Evolutionary conservation across 2,329 filamentous ascomycete genomes (phyloP), one percentile per base, ranked within the genome.

Genomic region (Sarocladium oryzae): DNA sequence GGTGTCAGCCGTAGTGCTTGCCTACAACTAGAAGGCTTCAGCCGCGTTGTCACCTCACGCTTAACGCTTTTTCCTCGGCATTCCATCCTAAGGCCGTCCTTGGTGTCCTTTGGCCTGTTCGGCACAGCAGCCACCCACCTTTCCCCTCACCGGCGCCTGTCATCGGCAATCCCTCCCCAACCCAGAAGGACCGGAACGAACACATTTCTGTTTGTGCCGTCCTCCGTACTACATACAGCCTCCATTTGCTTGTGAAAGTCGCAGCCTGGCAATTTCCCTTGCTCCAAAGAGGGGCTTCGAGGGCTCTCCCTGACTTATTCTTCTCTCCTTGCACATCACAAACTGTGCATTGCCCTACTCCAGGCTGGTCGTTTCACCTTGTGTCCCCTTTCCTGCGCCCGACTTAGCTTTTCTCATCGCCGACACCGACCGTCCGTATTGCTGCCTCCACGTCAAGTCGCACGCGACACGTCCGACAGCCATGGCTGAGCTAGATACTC

Each of bases 401-500:
- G n/a, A n/a, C n/a, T n/a, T n/a, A n/a, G n/a, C n/a, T n/a, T n/a
- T n/a, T n/a, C n/a, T n/a, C n/a, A n/a, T n/a, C n/a, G n/a, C n/a
- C n/a, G n/a, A n/a, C n/a, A n/a, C n/a, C n/a, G n/a, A n/a, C n/a
- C n/a, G n/a, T n/a, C n/a, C n/a, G n/a, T n/a, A n/a, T 33, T 21
- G 21, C 50, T 23, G n/a, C 11, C 26, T 20, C 49, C 20, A 20
- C 32, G 55, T 56, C 21, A 7, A 11, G 16, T 18, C 15, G 9
- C 37, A n/a, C 8, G 18, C 21, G 23, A 7, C 16, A 13, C 16
- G 8, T 26, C 4, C 28, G 43, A 30, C 11, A 48, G 32, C 59
- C 62, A 97, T 99, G 93, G 89, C 92, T 60, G 88, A 96, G 78
- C 84, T 99, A 66, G 93, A 99, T 68, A 95, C 90, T 23, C 76